Evolutionary conservation across 345 rosid genomes (phyloP), one percentile per base, ranked within the genome.

Genomic region (Lumnitzera littorea): DNA sequence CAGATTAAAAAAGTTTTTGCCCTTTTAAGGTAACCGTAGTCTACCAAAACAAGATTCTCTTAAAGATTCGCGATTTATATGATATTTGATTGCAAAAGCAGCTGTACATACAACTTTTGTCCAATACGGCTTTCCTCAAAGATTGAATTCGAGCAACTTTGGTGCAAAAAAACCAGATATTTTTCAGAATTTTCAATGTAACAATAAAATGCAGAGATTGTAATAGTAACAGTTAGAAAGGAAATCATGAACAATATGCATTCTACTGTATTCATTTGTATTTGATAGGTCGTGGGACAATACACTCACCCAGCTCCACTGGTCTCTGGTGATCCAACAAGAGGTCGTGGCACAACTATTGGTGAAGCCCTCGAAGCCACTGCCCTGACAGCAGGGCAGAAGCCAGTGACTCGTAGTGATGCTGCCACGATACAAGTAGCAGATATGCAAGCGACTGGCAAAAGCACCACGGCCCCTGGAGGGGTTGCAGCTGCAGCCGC

Each of bases 371-470:
- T 87, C 16, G 91, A 88, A 62, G 87, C 92, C 11, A 75, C 92
- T 0, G 88, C 77, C n/a, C 62, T 82, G 15, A 80, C 91, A 8
- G 88, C 84, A 4, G 92, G 92, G 46, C 64, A 80, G 58, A 84
- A 84, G 73, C 79, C 88, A 0, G 92, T 89, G n/a, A 90, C 82
- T 43, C 71, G 85, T 82, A 86, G 92, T 52, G 96, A 86, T 48
- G 91, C 92, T 0, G 92, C 90, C 0, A 85, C 96, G 1, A 86
- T 84, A 59, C 96, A 88, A 61, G 87, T 92, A 0, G 92, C 96
- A 0, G 92, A 86, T 65, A 84, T 84, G 20, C 79, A 87, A 77
- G 96, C 92, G 46, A 83, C 87, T 0, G 90, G 92, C 5, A 69
- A 81, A 8, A 84, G 74, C 60, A 73, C 78, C 66, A 84, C 79